These are phyloP conservation scores for Coemansia sp. DNA, from an alignment of 192 early-diverging fungal species.

Conservation along the genomic window DNA sequence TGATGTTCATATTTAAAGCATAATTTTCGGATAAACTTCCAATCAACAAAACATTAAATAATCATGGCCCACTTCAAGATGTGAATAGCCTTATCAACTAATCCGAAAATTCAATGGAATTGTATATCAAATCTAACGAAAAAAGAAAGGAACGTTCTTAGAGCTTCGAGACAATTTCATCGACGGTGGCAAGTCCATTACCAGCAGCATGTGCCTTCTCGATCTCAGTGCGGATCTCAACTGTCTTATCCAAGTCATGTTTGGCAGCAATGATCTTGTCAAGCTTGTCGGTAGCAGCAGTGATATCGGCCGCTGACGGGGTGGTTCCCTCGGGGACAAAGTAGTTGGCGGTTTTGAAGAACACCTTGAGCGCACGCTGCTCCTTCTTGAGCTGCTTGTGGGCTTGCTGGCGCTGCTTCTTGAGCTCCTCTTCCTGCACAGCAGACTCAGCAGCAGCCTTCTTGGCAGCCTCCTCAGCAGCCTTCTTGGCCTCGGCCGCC, in stretches of 20 bases:
- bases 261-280: slow-evolving; percentile 75
- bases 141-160: not conserved
- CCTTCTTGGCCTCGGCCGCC: slow-evolving; percentile 53
- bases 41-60: no score
- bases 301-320: slow-evolving; percentile 62
- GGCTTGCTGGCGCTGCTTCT: slow-evolving; percentile 85
- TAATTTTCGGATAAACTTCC: no score
- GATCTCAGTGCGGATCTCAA: slow-evolving; percentile 58
- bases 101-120: no score
- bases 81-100: no score
- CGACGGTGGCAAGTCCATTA: slow-evolving; percentile 58
- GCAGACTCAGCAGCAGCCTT: slow-evolving; percentile 60
- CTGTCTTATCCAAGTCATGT: slow-evolving; percentile 58
- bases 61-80: no score
- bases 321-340: slow-evolving; percentile 58
- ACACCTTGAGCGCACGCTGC: slow-evolving; percentile 81
- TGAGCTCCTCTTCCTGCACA: slow-evolving; percentile 68
- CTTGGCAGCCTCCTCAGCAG: slow-evolving; percentile 58
- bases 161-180: slow-evolving; percentile 48
- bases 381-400: slow-evolving; percentile 90
- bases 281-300: slow-evolving; percentile 71
- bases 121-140: not conserved
- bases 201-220: slow-evolving; percentile 67
- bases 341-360: slow-evolving; percentile 79
- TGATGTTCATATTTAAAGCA: no score